Conservation (phyloP, 1,284 basidiomycete species). For the Ceratobasidium sp. region DNA sequence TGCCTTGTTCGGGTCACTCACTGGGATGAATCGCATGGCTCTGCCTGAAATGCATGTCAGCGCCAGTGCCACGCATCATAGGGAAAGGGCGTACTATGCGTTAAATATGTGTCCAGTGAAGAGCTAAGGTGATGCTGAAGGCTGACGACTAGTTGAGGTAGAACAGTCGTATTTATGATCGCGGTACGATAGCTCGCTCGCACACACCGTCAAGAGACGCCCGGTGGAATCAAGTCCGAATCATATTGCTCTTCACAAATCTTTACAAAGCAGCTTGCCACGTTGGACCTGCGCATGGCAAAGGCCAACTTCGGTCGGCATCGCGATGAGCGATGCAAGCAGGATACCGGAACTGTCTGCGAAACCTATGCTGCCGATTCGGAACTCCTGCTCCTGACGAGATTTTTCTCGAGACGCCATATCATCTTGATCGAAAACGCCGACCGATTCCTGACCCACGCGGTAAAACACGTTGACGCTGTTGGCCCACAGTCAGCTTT, state of each 20-base stretch:
- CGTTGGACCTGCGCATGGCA: constrained; percentile 80
- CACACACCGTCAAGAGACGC: not conserved
- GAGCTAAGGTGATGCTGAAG: not conserved
- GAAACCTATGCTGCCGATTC: constrained; percentile 88
- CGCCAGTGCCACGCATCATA: not conserved
- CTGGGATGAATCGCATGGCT: constrained; percentile 14
- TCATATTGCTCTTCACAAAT: constrained; percentile 62
- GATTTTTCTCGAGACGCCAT: constrained; percentile 51
- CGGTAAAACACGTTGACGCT: constrained; percentile 91
- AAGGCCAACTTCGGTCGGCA: constrained; percentile 86
- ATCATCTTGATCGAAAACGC: constrained; percentile 63
- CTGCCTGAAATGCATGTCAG: not conserved
- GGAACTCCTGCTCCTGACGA: constrained; percentile 80
- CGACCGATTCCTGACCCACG: constrained; percentile 75
- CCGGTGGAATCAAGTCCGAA: constrained; percentile 11
- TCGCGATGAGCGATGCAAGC: constrained; percentile 80
- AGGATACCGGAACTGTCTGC: constrained; percentile 83
- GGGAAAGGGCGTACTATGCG: not conserved
- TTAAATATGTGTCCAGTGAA: not conserved
- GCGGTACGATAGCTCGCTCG: not conserved
- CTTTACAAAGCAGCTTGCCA: constrained; percentile 80
- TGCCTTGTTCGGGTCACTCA: constrained; percentile 8
- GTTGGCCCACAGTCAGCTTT: constrained; percentile 16
- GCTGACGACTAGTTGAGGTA: not conserved
- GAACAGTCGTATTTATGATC: constrained; percentile 9